These are phyloP conservation scores for Leptographium wingfieldii DNA, from an alignment of 2,329 filamentous ascomycete species.

Conservation along the genomic window DNA sequence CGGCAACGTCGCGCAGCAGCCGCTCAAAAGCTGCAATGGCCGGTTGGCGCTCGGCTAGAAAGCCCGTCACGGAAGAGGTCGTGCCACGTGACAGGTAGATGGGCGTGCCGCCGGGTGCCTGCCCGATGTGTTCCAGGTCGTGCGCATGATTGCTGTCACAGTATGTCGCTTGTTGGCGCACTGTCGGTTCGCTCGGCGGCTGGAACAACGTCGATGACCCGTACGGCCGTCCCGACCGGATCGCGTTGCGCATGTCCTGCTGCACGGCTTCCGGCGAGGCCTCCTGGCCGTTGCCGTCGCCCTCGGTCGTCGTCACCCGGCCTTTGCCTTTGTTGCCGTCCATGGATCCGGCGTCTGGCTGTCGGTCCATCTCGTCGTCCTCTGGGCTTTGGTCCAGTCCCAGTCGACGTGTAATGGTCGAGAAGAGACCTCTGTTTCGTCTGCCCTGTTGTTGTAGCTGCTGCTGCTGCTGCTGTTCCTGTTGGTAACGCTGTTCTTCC, in stretches of 20 bases:
- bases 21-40: slow-evolving; percentile 57
- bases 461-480: slow-evolving; percentile 5
- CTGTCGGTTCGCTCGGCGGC: slow-evolving; percentile 54
- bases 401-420: slow-evolving; percentile 52
- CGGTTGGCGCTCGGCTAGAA: slow-evolving; percentile 47
- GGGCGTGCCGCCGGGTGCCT: slow-evolving; percentile 58
- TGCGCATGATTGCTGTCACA: slow-evolving; percentile 68
- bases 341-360: background rate
- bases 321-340: background rate
- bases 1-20: slow-evolving; percentile 55
- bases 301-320: background rate
- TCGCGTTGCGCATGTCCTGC: slow-evolving; percentile 63
- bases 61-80: slow-evolving; percentile 31
- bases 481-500: slow-evolving; percentile 20
- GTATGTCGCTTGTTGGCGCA: slow-evolving; percentile 75
- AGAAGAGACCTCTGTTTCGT: slow-evolving; percentile 44
- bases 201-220: slow-evolving; percentile 63
- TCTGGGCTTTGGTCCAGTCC: slow-evolving; percentile 51
- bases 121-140: slow-evolving; percentile 58
- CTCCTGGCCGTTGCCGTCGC: slow-evolving; percentile 20
- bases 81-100: slow-evolving; percentile 51
- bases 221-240: slow-evolving; percentile 65
- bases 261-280: slow-evolving; percentile 50
- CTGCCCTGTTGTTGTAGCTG: background rate
- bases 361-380: slow-evolving; percentile 17